A percentile compares a stretch with the other conserved stretches of the same genome.
These are phyloP conservation scores for Plantago elongata DNA, from an alignment of 257 asterid genomes.

Conservation along the genomic window DNA sequence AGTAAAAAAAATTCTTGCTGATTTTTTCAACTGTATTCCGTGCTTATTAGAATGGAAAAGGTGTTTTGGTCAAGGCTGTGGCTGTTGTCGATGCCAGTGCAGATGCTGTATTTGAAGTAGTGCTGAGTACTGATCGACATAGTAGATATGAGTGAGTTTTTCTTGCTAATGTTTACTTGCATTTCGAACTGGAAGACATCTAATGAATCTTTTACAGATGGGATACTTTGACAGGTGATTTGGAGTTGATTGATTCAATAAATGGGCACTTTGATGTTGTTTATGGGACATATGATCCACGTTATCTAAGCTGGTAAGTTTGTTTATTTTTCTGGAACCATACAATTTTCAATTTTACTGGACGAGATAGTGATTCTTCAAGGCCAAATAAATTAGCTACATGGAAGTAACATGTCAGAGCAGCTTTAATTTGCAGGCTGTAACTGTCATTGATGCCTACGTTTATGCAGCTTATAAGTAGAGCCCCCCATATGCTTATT, in stretches of 20 bases:
- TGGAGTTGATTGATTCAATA: constrained; percentile 80
- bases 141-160: constrained; percentile 80
- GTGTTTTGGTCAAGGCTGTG: constrained; percentile 86
- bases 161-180: constrained; percentile 17
- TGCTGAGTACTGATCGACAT: constrained; percentile 66
- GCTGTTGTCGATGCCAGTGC: constrained; percentile 92
- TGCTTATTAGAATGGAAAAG: constrained; percentile 65
- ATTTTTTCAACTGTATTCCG: constrained; percentile 15
- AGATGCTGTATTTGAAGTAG: constrained; percentile 81
- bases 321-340: constrained; percentile 13
- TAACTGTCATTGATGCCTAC: too few species aligned
- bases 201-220: constrained; percentile 65
- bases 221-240: constrained; percentile 89
- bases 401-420: constrained; percentile 8
- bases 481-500: too few species aligned
- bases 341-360: constrained; percentile 13
- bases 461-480: too few species aligned
- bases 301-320: constrained; percentile 64
- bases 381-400: constrained; percentile 13
- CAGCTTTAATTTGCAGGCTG: too few species aligned
- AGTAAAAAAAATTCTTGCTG: constrained; percentile 4
- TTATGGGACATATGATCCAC: constrained; percentile 82
- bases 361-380: constrained; percentile 14
- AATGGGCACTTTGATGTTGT: constrained; percentile 84
- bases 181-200: constrained; percentile 20